Evolutionary conservation across 176 grass and related monocot genomes (phyloP), one percentile per base, ranked within the genome.

Genomic region (Themeda triandra): DNA sequence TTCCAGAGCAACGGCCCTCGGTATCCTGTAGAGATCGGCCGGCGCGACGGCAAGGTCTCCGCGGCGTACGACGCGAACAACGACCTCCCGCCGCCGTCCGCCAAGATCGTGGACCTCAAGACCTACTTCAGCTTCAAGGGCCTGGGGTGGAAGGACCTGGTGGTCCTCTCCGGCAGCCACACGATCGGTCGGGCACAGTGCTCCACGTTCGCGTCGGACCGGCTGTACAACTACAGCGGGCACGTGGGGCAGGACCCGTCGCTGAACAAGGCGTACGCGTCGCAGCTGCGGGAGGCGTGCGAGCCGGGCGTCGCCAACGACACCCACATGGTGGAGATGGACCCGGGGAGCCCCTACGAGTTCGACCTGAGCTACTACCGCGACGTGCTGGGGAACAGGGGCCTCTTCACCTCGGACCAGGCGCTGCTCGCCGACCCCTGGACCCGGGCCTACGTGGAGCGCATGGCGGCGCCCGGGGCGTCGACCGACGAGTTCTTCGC

Each of bases 191-290:
- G 4, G 24, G 68, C 90, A 35, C 36, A 76, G 24, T 92, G 87
- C 87, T 6, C 24, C 0, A 56, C 90, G 39, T 92, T 92, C 87
- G 83, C 90, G 21, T 32, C 4, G 21, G 73, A 83, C 78, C 79
- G 90, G 46, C 90, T 92, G 9, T 92, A 92, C 90, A 92, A 92
- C 78, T 86, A 69, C 86, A 86, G 79, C 83, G 87, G 90, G 24
- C 10, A 6, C 25, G 79, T 79, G 18, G 39, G 3, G 39, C 86
- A 88, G 73, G 87, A 89, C 83, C 87, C 87, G 66, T 75, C 79
- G 82, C 71, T 92, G 83, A 32, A 92, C 90, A 82, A 80, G 79
- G 6, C 23, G 76, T 86, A 83, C 87, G 90, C 90, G 2, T 78
- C 83, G 79, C 15, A 33, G 2, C 82, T 92, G 65, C 40, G 87